These are phyloP conservation scores for Nakazawaea anatomiae DNA, from an alignment of 805 yeast species.

Conservation along the genomic window DNA sequence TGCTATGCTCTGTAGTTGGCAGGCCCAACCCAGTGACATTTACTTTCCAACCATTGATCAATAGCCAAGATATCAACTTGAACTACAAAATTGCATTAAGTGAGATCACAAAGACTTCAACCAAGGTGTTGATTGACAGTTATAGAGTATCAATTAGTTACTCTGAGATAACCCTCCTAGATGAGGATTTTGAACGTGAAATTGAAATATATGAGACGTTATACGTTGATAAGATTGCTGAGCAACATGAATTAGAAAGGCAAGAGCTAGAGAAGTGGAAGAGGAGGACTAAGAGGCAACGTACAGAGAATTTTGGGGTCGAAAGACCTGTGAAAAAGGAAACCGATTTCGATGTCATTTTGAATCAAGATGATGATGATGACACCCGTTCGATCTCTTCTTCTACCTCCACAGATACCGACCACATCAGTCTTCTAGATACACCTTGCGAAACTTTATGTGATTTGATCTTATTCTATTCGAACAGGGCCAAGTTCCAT, in stretches of 20 bases:
- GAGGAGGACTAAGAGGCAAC: slow-evolving; percentile 11
- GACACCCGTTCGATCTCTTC: slow-evolving; percentile 7
- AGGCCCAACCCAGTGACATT: slow-evolving; percentile 50
- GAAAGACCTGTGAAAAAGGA: slow-evolving; percentile 11
- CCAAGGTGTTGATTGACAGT: slow-evolving; percentile 45
- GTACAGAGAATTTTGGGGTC: slow-evolving; percentile 12
- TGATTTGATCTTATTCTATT: slow-evolving; percentile 42
- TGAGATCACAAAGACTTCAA: slow-evolving; percentile 42
- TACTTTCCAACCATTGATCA: slow-evolving; percentile 26
- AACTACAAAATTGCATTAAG: slow-evolving; percentile 42
- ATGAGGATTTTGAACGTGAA: slow-evolving; percentile 36
- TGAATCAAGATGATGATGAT: slow-evolving; percentile 17
- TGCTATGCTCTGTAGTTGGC: slow-evolving; percentile 44
- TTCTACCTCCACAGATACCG: not conserved
- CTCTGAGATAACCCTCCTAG: slow-evolving; percentile 34
- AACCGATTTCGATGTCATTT: slow-evolving; percentile 11
- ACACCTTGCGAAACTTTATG: slow-evolving; percentile 31
- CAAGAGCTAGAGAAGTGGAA: slow-evolving; percentile 9
- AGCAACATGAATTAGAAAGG: slow-evolving; percentile 11
- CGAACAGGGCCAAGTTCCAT: slow-evolving; percentile 44
- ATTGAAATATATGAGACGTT: slow-evolving; percentile 27
- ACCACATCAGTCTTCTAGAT: slow-evolving; percentile 13
- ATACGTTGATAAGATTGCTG: slow-evolving; percentile 19
- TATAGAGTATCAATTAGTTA: slow-evolving; percentile 39
- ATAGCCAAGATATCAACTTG: slow-evolving; percentile 26